Evolutionary conservation across 129 eudicot species (phyloP).

Genomic region (Tanacetum coccineum): DNA sequence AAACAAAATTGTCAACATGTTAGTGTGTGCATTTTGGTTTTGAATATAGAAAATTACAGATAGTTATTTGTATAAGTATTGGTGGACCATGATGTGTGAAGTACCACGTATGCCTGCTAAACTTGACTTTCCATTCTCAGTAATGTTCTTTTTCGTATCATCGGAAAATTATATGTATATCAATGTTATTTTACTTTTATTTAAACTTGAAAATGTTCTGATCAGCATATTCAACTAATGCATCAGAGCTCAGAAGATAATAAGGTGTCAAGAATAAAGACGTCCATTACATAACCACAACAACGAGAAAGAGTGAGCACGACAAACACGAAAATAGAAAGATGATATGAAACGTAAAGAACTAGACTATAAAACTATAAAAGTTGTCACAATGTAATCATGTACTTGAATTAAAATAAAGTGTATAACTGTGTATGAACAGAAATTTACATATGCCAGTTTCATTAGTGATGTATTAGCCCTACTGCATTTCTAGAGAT

Average conservation of each 20-base stretch:
- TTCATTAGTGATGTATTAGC: background rate
- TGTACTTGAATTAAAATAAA: background rate
- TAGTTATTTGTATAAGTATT: no score
- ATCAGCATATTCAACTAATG: no score
- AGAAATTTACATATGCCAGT: conserved; percentile 28
- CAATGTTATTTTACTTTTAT: no score
- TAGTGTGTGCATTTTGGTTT: no score
- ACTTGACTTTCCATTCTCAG: background rate
- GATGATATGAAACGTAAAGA: background rate
- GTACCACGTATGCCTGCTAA: background rate
- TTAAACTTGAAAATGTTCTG: no score
- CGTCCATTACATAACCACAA: background rate
- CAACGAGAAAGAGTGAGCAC: background rate
- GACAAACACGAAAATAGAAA: background rate
- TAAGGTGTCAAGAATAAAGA: background rate
- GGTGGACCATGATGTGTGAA: no score
- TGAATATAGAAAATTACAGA: background rate
- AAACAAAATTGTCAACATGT: background rate
- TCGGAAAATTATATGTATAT: no score
- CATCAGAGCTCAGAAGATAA: no score
- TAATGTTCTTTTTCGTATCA: no score
- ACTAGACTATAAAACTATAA: conserved; percentile 1
- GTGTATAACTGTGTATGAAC: background rate
- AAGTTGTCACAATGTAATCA: conserved; percentile 3
- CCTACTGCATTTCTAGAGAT: conserved; percentile 20